Base-by-base conservation (phyloP, 495 filamentous ascomycete species). In the Daldinia vernicosa region DNA sequence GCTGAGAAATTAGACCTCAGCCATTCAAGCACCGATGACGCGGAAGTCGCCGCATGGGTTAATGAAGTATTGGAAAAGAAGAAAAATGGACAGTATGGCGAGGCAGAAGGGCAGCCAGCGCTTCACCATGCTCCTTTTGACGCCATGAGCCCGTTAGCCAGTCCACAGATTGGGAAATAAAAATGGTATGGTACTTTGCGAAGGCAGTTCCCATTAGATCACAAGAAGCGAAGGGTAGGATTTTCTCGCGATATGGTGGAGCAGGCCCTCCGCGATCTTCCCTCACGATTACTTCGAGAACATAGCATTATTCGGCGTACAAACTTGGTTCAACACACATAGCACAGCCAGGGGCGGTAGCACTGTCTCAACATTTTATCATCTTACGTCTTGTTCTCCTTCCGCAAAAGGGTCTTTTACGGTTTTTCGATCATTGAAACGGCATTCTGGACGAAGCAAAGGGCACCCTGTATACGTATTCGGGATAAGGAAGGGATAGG, bases 21-120 rank as follows among this genome's bases (percentile, higher is more conserved):
- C 57, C 74, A 78, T 40, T 77, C 76, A 22, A 72, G 81, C 68
- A 76, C 86, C 76, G 89, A 89, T 19, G 92, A 98, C 64, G 79
- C 84, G 45, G 95, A 97, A 78, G 92, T 97, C 7, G 89, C 92
- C 2, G 84, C 86, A 32, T 98, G 95, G 95, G 95, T 98, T 14
- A 83, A 83, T n/a, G 83, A 83, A 8, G 92, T 92, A 40, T 79
- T 94, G 43, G 85, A 89, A 58, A 82, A 83, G 32, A 90, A 89
- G 67, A 78, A 80, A 64, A 83, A 79, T 4, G 89, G 88, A n/a
- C 74, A 81, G 40, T 67, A 80, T 30, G 63, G 70, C 14, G 78
- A 71, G 47, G 61, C 64, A 28, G 68, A 71, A n/a, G 71, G 72
- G 19, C 85, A 83, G 66, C 93, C 93, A 6, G 93, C 93, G 11